phyloP scores from a whole-genome alignment of 2,329 filamentous ascomycete genomes.

The Elsinoe necatrix region DNA sequence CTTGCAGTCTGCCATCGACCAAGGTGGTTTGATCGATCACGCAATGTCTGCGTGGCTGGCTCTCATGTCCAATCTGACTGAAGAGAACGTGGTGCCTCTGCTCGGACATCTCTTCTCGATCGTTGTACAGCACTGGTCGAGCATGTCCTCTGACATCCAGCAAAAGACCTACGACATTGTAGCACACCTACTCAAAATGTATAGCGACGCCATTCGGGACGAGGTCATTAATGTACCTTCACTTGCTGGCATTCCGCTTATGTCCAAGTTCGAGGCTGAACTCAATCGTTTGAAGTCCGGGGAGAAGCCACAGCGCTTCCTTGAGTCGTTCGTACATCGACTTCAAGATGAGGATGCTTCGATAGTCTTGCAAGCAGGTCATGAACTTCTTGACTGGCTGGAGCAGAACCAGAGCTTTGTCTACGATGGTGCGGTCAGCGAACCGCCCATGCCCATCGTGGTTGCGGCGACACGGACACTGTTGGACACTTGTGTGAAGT shows the following conservation, averaged over 20 bases:
- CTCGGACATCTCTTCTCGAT: conserved; percentile 86
- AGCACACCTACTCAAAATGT: conserved; percentile 53
- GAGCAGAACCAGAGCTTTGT: conserved; percentile 65
- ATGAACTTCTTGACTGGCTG: conserved; percentile 68
- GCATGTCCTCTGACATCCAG: conserved; percentile 54
- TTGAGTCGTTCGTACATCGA: conserved; percentile 63
- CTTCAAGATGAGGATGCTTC: conserved; percentile 75
- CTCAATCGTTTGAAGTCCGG: conserved; percentile 57
- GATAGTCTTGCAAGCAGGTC: conserved; percentile 73
- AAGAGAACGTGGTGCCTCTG: conserved; percentile 69
- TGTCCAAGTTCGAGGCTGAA: conserved; percentile 59
- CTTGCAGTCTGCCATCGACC: conserved; percentile 71
- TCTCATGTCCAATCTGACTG: conserved; percentile 65
- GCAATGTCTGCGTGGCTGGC: conserved; percentile 79
- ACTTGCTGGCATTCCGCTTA: conserved; percentile 58
- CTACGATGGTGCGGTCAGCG: conserved; percentile 69
- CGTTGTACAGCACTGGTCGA: conserved; percentile 69
- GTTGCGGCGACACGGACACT: conserved; percentile 65
- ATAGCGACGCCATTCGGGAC: conserved; percentile 53
- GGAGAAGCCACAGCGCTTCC: conserved; percentile 57
- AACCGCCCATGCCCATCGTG: conserved; percentile 72
- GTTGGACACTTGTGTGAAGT: conserved; percentile 76
- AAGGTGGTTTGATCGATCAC: conserved; percentile 63
- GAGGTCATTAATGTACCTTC: conserved; percentile 72
- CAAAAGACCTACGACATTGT: conserved; percentile 56